Conservation (phyloP, 176 grass and related monocot genomes). For the Pharus latifolius region DNA sequence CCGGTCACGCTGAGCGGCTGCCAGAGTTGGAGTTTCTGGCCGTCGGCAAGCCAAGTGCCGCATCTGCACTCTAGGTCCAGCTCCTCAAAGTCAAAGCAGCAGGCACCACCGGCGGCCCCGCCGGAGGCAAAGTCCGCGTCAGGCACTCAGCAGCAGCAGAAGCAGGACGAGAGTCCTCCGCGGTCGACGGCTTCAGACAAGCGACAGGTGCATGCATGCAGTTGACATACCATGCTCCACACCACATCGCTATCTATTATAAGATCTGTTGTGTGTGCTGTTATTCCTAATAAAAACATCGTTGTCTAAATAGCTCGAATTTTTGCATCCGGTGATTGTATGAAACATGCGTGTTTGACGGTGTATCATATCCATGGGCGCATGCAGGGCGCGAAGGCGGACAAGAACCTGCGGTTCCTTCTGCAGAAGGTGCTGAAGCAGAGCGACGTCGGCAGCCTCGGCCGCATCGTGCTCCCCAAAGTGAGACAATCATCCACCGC, state of each 20-base stretch:
- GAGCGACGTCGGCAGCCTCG: constrained; percentile 83
- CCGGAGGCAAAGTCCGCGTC: background rate
- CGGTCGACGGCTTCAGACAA: constrained; percentile 20
- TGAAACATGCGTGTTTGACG: background rate
- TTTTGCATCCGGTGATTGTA: background rate
- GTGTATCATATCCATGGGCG: too few species aligned
- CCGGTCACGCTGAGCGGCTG: constrained; percentile 23
- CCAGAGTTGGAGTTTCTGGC: constrained; percentile 22
- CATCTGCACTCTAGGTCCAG: constrained; percentile 20
- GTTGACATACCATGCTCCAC: background rate
- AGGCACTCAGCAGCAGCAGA: too few species aligned
- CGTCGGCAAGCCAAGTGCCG: background rate
- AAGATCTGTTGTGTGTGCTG: constrained; percentile 4
- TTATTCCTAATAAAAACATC: constrained; percentile 4
- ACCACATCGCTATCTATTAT: constrained; percentile 17
- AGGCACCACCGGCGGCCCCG: background rate
- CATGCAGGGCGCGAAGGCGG: constrained; percentile 47
- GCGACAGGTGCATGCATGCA: constrained; percentile 57
- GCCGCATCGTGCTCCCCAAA: constrained; percentile 94
- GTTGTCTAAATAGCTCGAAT: background rate
- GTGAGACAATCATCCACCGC: constrained; percentile 29
- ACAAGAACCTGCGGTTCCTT: constrained; percentile 78
- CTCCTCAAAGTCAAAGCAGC: constrained; percentile 13
- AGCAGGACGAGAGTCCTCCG: constrained; percentile 14
- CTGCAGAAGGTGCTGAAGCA: constrained; percentile 98